These are phyloP conservation scores for Rhizopogon roseolus DNA, from an alignment of 768 basidiomycete genomes.

Conservation along the genomic window DNA sequence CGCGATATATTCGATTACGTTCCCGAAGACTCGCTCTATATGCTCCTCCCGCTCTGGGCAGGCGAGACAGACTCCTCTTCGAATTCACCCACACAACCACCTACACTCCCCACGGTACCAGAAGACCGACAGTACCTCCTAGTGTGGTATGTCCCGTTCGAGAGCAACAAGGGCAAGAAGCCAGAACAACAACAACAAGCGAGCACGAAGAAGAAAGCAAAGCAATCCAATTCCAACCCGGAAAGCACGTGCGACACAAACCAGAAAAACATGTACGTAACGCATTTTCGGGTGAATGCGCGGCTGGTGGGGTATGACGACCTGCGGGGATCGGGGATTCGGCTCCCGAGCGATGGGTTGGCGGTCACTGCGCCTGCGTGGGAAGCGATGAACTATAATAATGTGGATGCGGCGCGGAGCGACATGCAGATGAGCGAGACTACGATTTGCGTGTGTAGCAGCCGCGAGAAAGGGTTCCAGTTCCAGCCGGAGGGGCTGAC, in stretches of 20 bases:
- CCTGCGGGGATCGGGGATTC: constrained; percentile 66
- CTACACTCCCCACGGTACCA: constrained; percentile 35
- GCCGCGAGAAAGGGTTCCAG: constrained; percentile 65
- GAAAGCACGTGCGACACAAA: constrained; percentile 25
- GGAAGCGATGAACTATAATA: constrained; percentile 35
- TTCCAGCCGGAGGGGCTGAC: constrained; percentile 78
- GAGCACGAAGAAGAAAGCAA: constrained; percentile 25
- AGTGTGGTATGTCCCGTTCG: constrained; percentile 72
- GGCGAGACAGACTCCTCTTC: constrained; percentile 56
- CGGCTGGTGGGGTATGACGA: constrained; percentile 71
- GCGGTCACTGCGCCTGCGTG: constrained; percentile 61
- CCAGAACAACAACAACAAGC: constrained; percentile 9
- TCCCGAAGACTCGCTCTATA: constrained; percentile 67
- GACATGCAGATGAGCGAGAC: constrained; percentile 35
- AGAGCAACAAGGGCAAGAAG: constrained; percentile 19
- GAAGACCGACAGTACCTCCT: constrained; percentile 67
- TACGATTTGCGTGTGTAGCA: constrained; percentile 55
- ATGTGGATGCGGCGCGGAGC: constrained; percentile 26
- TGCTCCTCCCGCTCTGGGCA: constrained; percentile 85
- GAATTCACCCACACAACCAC: constrained; percentile 4
- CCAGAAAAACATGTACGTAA: constrained; percentile 47
- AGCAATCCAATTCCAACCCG: constrained; percentile 20
- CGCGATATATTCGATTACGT: constrained; percentile 54
- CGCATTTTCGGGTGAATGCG: constrained; percentile 69
- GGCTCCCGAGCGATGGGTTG: constrained; percentile 67